Evolutionary conservation across 192 early-diverging fungal species (phyloP).

Genomic region (Dissophora ornata): DNA sequence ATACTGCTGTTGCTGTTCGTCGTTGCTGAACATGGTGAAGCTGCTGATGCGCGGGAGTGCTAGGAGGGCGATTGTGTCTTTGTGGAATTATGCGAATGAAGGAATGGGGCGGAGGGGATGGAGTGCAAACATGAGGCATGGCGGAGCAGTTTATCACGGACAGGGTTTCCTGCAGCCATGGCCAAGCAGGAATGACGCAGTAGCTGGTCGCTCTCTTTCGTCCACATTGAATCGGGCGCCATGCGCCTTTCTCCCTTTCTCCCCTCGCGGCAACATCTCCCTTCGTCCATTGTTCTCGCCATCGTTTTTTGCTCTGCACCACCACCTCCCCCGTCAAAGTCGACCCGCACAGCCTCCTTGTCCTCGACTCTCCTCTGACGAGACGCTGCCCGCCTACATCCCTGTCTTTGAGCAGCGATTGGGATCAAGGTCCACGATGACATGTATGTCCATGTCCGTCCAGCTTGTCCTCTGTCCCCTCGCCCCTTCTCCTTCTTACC

Average conservation of each 20-base stretch:
- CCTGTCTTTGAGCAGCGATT: slow-evolving; percentile 54
- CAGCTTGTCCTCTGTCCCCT: no score
- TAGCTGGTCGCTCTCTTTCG: no score
- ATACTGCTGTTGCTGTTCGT: slow-evolving; percentile 29
- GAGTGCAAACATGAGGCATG: background rate
- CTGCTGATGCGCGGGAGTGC: no score
- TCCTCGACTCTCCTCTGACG: slow-evolving; percentile 75
- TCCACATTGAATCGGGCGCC: no score
- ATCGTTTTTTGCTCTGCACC: slow-evolving; percentile 36
- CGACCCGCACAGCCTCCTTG: slow-evolving; percentile 60
- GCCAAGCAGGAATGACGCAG: no score
- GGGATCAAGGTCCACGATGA: slow-evolving; percentile 75
- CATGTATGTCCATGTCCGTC: slow-evolving; percentile 49
- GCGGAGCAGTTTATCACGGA: background rate
- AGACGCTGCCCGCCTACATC: slow-evolving; percentile 66
- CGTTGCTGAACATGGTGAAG: slow-evolving; percentile 2
- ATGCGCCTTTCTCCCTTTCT: background rate
- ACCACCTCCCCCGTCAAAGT: slow-evolving; percentile 38
- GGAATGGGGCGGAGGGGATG: background rate
- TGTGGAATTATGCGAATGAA: background rate
- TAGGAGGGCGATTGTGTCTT: no score
- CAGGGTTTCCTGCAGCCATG: no score
- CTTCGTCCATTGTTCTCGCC: no score
- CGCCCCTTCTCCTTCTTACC: background rate
- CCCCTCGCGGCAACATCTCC: no score